Base-by-base conservation (phyloP, 192 early-diverging fungal species). In the Coemansia javaensis region DNA sequence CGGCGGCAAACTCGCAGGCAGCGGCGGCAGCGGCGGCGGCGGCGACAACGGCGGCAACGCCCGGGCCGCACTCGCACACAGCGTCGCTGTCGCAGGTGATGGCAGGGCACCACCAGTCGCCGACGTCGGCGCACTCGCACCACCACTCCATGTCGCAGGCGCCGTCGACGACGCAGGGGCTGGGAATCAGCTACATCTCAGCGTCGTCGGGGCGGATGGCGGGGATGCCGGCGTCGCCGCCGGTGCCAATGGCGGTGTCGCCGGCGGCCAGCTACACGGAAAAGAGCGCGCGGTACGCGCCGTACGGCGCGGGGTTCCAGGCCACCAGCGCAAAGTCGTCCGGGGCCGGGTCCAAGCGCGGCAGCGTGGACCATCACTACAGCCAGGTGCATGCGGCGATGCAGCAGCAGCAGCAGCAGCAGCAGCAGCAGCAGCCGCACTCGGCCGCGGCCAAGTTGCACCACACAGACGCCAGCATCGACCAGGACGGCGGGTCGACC, bases 81-180 rank as follows among this genome's bases (percentile, higher is more conserved):
- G 63, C 70, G 31, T 74, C 70, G 41, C 42, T 74, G 33, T 66
- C 70, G 37, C 70, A 74, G 50, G 59, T 59, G 32, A 66, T 74
- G 57, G 53, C 44, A 7, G 46, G 30, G 34, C 58, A 55, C 40
- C 60, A 63, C 44, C 58, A 51, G 43, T 22, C 31, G 47, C 52
- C 20, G 40, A 22, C 3, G 22, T 24, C 62, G 20, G 43, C 47
- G 13, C 57, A 51, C 34, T 38, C 46, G 38, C 69, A 73, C 38
- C 67, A 57, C 21, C 51, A 58, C 39, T 52, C 53, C 21, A 51
- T 64, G 42, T 64, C 61, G 39, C 61, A 64, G 27, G 33, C 28
- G 10, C 5, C 28, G 28, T 5, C 28, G 28, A 9, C 33, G 33
- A 7, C 33, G 33, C 47, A 58, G 37, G 65, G 65, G 4, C 37